Evolutionary conservation across 1,139 yeast species (phyloP).

Genomic region (Lodderomyces parapsilosis): DNA sequence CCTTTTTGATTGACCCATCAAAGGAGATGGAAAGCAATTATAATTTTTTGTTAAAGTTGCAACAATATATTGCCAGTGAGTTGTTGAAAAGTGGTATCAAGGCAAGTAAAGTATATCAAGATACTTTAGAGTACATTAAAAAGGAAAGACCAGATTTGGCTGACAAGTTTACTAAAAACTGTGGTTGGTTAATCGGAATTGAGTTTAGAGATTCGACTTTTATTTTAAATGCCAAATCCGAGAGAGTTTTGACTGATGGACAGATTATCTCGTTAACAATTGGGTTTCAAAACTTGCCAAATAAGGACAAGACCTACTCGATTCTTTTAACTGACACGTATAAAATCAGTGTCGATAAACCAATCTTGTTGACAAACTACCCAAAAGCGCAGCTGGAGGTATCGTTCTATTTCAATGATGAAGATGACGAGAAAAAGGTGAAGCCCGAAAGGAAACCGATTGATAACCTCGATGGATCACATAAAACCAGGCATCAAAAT

Average conservation of each 20-base stretch:
- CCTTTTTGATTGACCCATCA: conserved; percentile 88
- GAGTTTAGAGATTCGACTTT: conserved; percentile 84
- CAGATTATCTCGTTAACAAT: conserved; percentile 74
- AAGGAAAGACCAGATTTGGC: conserved; percentile 63
- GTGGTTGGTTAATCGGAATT: conserved; percentile 89
- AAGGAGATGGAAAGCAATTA: conserved; percentile 76
- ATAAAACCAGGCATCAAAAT: conserved; percentile 77
- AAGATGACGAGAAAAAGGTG: conserved; percentile 27
- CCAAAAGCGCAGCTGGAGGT: conserved; percentile 73
- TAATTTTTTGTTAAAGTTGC: conserved; percentile 70
- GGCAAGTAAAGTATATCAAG: conserved; percentile 65
- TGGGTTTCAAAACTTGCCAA: conserved; percentile 68
- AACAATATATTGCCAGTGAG: conserved; percentile 53
- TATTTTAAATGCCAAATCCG: conserved; percentile 72
- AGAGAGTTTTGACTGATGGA: conserved; percentile 65
- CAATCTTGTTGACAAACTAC: conserved; percentile 69
- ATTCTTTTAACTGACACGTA: conserved; percentile 82
- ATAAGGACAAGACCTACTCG: conserved; percentile 58
- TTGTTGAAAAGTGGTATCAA: conserved; percentile 66
- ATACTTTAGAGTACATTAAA: conserved; percentile 58
- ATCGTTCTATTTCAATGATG: conserved; percentile 84
- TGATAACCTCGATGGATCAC: conserved; percentile 58
- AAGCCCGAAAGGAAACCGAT: conserved; percentile 27
- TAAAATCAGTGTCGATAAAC: conserved; percentile 61
- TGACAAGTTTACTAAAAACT: conserved; percentile 67